These are phyloP conservation scores for Diddensiella caesifluorescens DNA, from an alignment of 805 yeast species.

Conservation along the genomic window DNA sequence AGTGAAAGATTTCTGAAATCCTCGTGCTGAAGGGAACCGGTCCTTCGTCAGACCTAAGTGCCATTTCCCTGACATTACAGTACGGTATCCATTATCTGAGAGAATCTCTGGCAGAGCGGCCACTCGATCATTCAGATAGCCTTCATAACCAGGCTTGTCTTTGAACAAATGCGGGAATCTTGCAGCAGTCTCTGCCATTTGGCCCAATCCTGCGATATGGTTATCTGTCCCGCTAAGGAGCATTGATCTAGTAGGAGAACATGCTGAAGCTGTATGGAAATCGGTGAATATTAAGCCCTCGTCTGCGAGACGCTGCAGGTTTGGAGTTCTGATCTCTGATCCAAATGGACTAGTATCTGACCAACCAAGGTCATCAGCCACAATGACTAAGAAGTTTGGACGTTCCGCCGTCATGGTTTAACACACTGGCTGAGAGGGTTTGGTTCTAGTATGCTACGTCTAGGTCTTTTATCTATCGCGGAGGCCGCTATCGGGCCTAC, in stretches of 20 bases:
- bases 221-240: slow-evolving; percentile 56
- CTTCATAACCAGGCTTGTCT: slow-evolving; percentile 46
- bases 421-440: too few species aligned
- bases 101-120: slow-evolving; percentile 50
- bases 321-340: slow-evolving; percentile 49
- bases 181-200: slow-evolving; percentile 46
- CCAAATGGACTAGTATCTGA: slow-evolving; percentile 52
- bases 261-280: slow-evolving; percentile 59
- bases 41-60: slow-evolving; percentile 47
- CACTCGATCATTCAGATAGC: slow-evolving; percentile 45
- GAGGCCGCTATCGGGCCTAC: too few species aligned
- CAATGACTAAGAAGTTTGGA: slow-evolving; percentile 51
- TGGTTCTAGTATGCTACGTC: too few species aligned
- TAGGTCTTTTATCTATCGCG: too few species aligned
- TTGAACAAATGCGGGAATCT: slow-evolving; percentile 36
- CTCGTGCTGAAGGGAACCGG: slow-evolving; percentile 45
- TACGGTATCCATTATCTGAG: slow-evolving; percentile 44
- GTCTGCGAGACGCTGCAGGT: slow-evolving; percentile 40
- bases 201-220: slow-evolving; percentile 58
- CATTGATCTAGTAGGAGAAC: slow-evolving; percentile 61
- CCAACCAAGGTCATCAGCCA: slow-evolving; percentile 59
- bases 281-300: slow-evolving; percentile 49
- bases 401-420: neutral
- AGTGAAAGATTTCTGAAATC: slow-evolving; percentile 47
- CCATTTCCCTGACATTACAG: slow-evolving; percentile 55